Base-by-base conservation (phyloP, 768 basidiomycete species). In the Cystofilobasidium macerans region DNA sequence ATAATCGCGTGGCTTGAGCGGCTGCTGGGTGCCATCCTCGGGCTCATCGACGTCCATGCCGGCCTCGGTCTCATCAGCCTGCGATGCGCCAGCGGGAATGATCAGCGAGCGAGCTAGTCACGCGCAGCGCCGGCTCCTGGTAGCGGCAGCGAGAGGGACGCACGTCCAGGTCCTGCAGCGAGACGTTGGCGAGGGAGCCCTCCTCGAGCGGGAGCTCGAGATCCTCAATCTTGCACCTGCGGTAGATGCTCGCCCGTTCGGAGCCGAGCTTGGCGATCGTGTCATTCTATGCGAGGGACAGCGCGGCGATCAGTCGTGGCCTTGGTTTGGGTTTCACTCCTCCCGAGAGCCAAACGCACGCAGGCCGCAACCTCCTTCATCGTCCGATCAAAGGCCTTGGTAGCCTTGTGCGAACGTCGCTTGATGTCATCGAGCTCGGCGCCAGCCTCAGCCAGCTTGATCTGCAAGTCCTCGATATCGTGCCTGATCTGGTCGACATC, bases 31-130 rank as follows among this genome's bases (percentile, higher is more conserved):
- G 7, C 82, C 86, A 43, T 87, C 83, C 58, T 92, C 91, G 68
- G 90, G 87, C 54, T 87, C 88, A 67, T 97, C 93, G 4, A 93
- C 81, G 69, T 92, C 88, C 91, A 97, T 95, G 3, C 85, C 86
- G 76, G 88, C 88, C 38, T 89, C 87, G 53, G 42, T 42, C 42
- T 32, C 30, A 47, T 72, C 54, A 73, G 63, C 32, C 48, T 16
- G 13, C n/a, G n/a, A n/a, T 53, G 32, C 36, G 61, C 0, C 35
- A 51, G 13, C n/a, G 45, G 36, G 3, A 35, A 7, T 5, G 45
- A n/a, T 42, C 20, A 26, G n/a, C 22, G 57, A n/a, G 8, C 30
- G 2, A 64, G 12, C 9, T 28, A 2, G 8, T 7, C 13, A 36
- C 48, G 47, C n/a, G n/a, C n/a, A n/a, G n/a, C n/a, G n/a, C n/a